Evolutionary conservation across 164 flowering plant genomes (phyloP).

Genomic region (Vitis amurensis): DNA sequence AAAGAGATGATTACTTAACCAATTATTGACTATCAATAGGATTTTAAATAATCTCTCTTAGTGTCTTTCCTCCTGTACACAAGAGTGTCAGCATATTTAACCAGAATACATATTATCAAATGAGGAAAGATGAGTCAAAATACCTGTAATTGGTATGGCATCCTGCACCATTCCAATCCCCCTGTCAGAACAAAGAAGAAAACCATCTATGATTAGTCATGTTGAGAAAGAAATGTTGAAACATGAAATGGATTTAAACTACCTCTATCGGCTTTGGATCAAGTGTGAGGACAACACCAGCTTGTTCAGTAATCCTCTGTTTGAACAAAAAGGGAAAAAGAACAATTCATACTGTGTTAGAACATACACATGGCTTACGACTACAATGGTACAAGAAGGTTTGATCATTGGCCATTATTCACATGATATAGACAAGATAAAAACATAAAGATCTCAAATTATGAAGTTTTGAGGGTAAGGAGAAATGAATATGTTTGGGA

Average conservation of each 20-base stretch:
- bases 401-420: too few species aligned
- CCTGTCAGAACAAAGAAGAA: constrained; percentile 37
- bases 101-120: not conserved
- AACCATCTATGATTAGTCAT: not conserved
- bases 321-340: constrained; percentile 5
- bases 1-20: not conserved
- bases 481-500: too few species aligned
- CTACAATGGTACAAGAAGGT: not conserved
- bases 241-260: constrained; percentile 3
- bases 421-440: too few species aligned
- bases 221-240: not conserved
- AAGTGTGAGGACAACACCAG: constrained; percentile 92
- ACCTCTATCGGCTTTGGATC: constrained; percentile 99
- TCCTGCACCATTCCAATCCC: constrained; percentile 99
- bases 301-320: constrained; percentile 98
- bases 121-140: not conserved
- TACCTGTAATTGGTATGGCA: constrained; percentile 98
- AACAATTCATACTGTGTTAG: not conserved
- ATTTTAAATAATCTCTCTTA: too few species aligned
- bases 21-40: not conserved
- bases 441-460: not conserved
- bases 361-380: not conserved
- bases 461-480: too few species aligned
- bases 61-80: too few species aligned
- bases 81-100: too few species aligned